Percentiles rank a stretch among this genome's conserved stretches.
These are phyloP conservation scores for Umbellularia californica DNA, from an alignment of 164 flowering plant species.

Conservation along the genomic window DNA sequence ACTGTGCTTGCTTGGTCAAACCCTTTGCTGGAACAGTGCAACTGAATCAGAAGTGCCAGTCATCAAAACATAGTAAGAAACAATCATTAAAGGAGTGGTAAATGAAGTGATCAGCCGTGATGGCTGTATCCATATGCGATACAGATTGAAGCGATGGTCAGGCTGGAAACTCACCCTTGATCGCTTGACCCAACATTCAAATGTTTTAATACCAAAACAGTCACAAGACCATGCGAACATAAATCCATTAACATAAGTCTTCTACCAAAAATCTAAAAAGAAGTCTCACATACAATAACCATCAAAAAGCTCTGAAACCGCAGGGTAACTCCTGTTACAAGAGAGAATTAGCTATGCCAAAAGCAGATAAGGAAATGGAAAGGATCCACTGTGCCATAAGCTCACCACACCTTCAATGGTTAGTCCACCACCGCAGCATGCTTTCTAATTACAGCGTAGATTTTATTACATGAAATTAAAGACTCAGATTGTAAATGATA, in stretches of 20 bases:
- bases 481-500: conserved; percentile 6
- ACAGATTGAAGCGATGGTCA: no score
- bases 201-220: neutral
- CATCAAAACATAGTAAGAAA: no score
- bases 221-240: neutral
- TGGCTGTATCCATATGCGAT: no score
- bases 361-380: neutral
- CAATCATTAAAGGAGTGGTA: no score
- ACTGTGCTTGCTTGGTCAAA: no score
- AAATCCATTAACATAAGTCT: neutral
- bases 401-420: neutral
- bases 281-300: neutral
- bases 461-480: conserved; percentile 26
- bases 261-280: neutral
- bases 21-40: no score
- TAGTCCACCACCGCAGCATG: neutral
- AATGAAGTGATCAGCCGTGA: no score
- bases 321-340: neutral
- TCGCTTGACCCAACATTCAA: no score
- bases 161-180: no score
- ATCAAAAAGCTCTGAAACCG: no score
- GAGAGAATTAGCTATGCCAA: neutral
- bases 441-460: conserved; percentile 33
- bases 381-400: neutral
- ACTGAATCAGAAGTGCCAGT: no score